Evolutionary conservation across 2,329 filamentous ascomycete species (phyloP), one percentile per base, ranked within the genome.

Genomic region (Microsporum ferrugineum): DNA sequence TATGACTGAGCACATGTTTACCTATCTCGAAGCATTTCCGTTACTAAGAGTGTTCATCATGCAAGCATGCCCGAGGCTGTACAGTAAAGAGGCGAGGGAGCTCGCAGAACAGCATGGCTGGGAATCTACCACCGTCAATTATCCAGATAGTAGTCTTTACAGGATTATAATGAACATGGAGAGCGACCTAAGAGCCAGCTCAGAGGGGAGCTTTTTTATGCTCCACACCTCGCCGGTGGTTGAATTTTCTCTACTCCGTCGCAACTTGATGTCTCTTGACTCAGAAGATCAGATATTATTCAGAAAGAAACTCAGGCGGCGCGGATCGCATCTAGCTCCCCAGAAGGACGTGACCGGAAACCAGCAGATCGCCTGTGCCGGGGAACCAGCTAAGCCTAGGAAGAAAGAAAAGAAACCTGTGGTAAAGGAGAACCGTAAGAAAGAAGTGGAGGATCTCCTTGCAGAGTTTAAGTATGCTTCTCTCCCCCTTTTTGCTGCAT

Each of bases 21-120:
- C 67, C 36, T 73, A 73, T 62, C 63, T 77, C 12, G 63, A 66
- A 17, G 56, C 58, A 2, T 70, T 78, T 41, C 75, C 74, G 2
- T 68, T 69, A 6, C 61, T 78, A 29, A 68, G 67, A n/a, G 57
- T 70, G 12, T 63, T 78, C 23, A 63, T 77, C 14, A 62, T 72
- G 2, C 68, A 68, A 10, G 67, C 68, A 38, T 77, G 74, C 59
- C 65, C 65, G 2, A 59, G 62, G 4, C 63, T 76, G 59, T 67
- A 65, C 39, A 67, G 59, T 62, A 59, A 62, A 63, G 67, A 62
- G 33, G 64, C 59, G 53, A 53, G 66, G 33, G 59, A 56, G 5
- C 23, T 61, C n/a, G 65, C 66, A 23, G 61, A 63, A 27, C 57
- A 62, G 8, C 62, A 68, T 58, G 72, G 72, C 6, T 75, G 73